These are phyloP conservation scores for Neohortaea acidophila DNA, from an alignment of 495 filamentous ascomycete genomes.

Conservation along the genomic window DNA sequence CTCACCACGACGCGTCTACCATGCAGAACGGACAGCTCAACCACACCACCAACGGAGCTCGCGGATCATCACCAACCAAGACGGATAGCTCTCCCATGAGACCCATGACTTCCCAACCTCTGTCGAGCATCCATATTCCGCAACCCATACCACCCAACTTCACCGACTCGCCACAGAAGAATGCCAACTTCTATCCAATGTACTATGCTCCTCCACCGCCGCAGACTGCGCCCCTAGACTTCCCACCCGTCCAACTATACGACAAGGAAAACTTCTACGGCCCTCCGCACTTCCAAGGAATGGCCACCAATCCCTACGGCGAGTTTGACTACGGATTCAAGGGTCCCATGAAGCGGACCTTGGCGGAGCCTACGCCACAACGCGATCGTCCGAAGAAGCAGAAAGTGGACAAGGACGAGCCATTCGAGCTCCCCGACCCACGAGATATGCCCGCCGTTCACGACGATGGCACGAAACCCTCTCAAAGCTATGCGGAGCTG, in stretches of 20 bases:
- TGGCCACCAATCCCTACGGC: slow-evolving; percentile 6
- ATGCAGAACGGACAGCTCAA: slow-evolving; percentile 30
- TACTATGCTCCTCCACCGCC: slow-evolving; percentile 33
- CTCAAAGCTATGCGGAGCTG: slow-evolving; percentile 83
- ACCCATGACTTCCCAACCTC: slow-evolving; percentile 25
- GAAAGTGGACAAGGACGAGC: slow-evolving; percentile 24
- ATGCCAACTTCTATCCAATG: slow-evolving; percentile 23
- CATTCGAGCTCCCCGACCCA: slow-evolving; percentile 45
- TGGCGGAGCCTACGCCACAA: slow-evolving; percentile 61
- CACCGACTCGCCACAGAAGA: slow-evolving; percentile 82
- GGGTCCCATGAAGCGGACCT: slow-evolving; percentile 44
- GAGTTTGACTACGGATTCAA: slow-evolving; percentile 39
- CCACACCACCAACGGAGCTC: slow-evolving; percentile 12
- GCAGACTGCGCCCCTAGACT: slow-evolving; percentile 42
- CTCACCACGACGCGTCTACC: slow-evolving; percentile 33
- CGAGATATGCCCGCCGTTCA: slow-evolving; percentile 63
- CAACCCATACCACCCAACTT: slow-evolving; percentile 50
- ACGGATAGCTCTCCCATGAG: slow-evolving; percentile 27
- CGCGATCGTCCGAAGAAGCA: slow-evolving; percentile 56
- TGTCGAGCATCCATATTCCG: slow-evolving; percentile 52
- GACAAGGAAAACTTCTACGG: slow-evolving; percentile 56
- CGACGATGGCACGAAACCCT: slow-evolving; percentile 81
- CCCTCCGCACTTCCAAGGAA: slow-evolving; percentile 17
- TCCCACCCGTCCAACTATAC: slow-evolving; percentile 35
- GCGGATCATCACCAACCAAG: slow-evolving; percentile 19